A percentile compares a stretch with the other conserved stretches of the same genome.
Evolutionary conservation across 331 rosid species (phyloP).

Genomic region (Cucumis variabilis): DNA sequence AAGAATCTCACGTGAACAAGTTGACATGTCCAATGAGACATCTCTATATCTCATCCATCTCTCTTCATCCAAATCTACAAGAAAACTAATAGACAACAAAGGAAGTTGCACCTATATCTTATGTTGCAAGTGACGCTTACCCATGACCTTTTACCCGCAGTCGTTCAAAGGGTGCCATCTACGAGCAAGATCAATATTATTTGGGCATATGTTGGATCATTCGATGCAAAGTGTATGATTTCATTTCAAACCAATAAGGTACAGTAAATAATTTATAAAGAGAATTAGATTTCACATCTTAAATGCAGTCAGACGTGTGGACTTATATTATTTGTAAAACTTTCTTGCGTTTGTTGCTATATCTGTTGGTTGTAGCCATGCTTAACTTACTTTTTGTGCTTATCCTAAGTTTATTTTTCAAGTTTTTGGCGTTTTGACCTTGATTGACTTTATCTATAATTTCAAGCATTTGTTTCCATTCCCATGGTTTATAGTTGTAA

Average conservation of each 20-base stretch:
- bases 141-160: too few relatives aligned
- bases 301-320: background rate
- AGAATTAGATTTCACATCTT: slow-evolving; percentile 9
- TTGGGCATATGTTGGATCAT: background rate
- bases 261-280: background rate
- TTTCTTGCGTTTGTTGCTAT: background rate
- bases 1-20: too few relatives aligned
- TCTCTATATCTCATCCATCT: too few relatives aligned
- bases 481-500: slow-evolving; percentile 57
- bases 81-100: too few relatives aligned
- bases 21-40: too few relatives aligned
- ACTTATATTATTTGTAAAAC: background rate
- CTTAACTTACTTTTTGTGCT: background rate
- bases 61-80: too few relatives aligned
- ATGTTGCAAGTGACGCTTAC: too few relatives aligned
- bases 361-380: background rate
- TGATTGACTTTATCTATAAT: background rate
- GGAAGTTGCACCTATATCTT: too few relatives aligned
- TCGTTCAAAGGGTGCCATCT: too few relatives aligned
- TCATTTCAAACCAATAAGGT: background rate
- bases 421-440: background rate
- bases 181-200: too few relatives aligned
- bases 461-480: background rate
- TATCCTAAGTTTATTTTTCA: background rate
- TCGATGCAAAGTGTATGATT: background rate